Base-by-base conservation (phyloP, 192 early-diverging fungal species). In the Coemansia sp. region DNA sequence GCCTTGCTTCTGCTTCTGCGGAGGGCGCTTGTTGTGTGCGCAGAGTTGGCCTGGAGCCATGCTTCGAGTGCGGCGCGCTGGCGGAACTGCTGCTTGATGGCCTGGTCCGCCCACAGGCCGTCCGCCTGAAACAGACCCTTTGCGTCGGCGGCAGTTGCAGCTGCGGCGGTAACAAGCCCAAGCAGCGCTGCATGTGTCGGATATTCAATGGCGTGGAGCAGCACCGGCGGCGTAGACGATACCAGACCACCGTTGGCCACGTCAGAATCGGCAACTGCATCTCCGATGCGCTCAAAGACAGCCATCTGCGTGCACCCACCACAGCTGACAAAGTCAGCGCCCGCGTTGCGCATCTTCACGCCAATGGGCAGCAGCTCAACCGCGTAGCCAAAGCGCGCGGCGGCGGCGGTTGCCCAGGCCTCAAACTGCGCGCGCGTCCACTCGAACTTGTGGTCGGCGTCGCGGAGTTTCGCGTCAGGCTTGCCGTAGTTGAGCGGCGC, bases 361-460 rank as follows among this genome's bases (percentile, higher is more conserved):
- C 50, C 84, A 56, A 61, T 83, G 26, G 56, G 88, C 38, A 49
- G 60, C 52, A 83, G 38, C 68, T 68, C 70, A 21, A 89, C 86
- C 15, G 47, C 43, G 71, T 97, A 97, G 3, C 86, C 87, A 61
- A 89, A 93, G 39, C 83, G 40, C 5, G 48, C 12, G 1, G 92
- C 92, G 1, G 81, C 85, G 1, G 38, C 10, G 2, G 60, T 50
- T 13, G 88, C 91, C 94, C 95, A 98, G 0, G 65, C 41, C 63
- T 90, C 63, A 75, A 98, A 98, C 71, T 95, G 87, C 19, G 67
- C 69, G 10, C 94, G 85, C n/a, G 94, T 95, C 96, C 96, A 98
- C 81, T 98, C 96, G 76, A 96, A 98, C 57, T 89, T 89, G 79
- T 98, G 96, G 76, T 98, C 96, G 43, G 84, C 85, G 70, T 96